phyloP scores from a whole-genome alignment of 306 rosid genomes.

The Vigna hirtella region DNA sequence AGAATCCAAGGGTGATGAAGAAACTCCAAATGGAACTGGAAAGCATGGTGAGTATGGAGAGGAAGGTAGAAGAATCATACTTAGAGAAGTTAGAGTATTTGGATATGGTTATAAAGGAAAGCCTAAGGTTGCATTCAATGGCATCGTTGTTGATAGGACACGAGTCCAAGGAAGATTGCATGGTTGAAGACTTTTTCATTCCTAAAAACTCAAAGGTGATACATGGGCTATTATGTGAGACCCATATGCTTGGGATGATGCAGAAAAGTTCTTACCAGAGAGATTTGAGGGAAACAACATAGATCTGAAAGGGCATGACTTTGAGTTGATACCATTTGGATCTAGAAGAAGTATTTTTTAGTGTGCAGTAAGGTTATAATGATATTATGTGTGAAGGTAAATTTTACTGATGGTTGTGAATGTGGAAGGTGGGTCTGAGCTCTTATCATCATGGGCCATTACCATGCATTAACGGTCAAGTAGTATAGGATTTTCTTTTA shows the following conservation, averaged over 20 bases:
- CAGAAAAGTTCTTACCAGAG: slow-evolving; percentile 52
- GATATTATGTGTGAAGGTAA: no score
- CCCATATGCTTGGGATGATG: slow-evolving; percentile 35
- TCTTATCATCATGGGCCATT: no score
- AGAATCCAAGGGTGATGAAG: slow-evolving; percentile 63
- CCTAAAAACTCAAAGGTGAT: slow-evolving; percentile 51
- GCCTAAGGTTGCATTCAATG: slow-evolving; percentile 63
- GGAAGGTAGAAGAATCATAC: slow-evolving; percentile 66
- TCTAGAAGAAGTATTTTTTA: slow-evolving; percentile 15
- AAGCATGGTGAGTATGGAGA: slow-evolving; percentile 60
- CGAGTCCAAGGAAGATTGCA: slow-evolving; percentile 58
- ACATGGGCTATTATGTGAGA: slow-evolving; percentile 46
- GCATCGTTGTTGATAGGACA: slow-evolving; percentile 64
- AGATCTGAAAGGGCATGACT: slow-evolving; percentile 45
- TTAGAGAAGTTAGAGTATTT: slow-evolving; percentile 53
- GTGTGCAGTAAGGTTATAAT: no score
- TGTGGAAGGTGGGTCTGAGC: no score
- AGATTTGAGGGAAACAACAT: slow-evolving; percentile 42
- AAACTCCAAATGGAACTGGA: slow-evolving; percentile 65
- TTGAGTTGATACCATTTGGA: slow-evolving; percentile 36
- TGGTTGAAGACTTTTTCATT: slow-evolving; percentile 54
- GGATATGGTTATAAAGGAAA: slow-evolving; percentile 65
- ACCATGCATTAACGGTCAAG: no score
- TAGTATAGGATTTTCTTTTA: no score
- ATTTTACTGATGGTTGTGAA: no score